A percentile compares a stretch with the other conserved stretches of the same genome.
Conservation (phyloP, 331 rosid species). For the Spiraea crenata region DNA sequence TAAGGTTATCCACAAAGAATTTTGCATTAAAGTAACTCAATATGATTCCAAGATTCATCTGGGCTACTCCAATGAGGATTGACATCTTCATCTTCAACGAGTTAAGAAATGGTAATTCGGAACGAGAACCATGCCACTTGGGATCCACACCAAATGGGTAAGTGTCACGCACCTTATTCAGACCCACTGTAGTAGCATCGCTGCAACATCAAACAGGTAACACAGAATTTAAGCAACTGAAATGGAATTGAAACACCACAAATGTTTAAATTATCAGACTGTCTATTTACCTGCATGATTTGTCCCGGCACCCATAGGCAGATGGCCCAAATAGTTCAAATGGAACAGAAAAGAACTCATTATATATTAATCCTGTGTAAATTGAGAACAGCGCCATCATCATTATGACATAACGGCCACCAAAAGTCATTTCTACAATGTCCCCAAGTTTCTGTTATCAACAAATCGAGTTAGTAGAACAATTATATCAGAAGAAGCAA, state of each 20-base stretch:
- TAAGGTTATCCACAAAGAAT: conserved; percentile 50
- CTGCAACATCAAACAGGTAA: conserved; percentile 27
- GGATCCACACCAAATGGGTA: conserved; percentile 41
- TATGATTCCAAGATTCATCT: conserved; percentile 39
- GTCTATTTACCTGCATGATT: conserved; percentile 55
- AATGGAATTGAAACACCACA: not conserved
- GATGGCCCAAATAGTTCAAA: conserved; percentile 65
- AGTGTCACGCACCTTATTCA: conserved; percentile 25
- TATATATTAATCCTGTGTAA: conserved; percentile 74
- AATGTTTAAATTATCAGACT: conserved; percentile 6
- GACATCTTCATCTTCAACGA: conserved; percentile 43
- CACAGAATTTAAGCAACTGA: conserved; percentile 7
- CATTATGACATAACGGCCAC: conserved; percentile 65
- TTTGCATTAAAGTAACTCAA: conserved; percentile 38
- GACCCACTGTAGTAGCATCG: conserved; percentile 46
- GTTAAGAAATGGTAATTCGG: conserved; percentile 37
- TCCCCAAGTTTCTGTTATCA: conserved; percentile 72
- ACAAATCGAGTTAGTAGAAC: conserved; percentile 38
- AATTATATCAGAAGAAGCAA: conserved; percentile 13
- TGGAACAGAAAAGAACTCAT: conserved; percentile 73
- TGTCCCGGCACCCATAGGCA: conserved; percentile 64
- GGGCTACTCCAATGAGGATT: conserved; percentile 36
- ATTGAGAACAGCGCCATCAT: conserved; percentile 81
- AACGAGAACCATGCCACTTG: conserved; percentile 32
- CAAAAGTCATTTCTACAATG: conserved; percentile 72